A percentile compares a stretch with the other conserved stretches of the same genome.
phyloP scores from a whole-genome alignment of 306 rosid genomes.

The Glycine tomentella region DNA sequence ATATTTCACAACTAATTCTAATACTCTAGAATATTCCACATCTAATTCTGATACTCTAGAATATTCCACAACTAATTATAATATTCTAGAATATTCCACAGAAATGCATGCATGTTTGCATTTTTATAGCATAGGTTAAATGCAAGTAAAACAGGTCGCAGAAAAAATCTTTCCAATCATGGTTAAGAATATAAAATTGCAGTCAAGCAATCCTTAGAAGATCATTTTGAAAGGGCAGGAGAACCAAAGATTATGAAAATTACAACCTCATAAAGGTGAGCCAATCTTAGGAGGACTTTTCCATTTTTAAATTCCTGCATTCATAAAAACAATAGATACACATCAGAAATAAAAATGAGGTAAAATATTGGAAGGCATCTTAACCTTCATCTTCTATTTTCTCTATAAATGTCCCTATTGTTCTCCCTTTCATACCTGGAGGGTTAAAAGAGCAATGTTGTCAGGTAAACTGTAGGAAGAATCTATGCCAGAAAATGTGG shows the following conservation, averaged over 20 bases:
- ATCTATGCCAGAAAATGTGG: constrained; percentile 65
- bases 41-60: too few species aligned
- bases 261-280: constrained; percentile 83
- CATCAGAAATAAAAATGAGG: constrained; percentile 5
- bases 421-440: constrained; percentile 61
- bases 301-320: constrained; percentile 82
- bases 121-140: constrained; percentile 16
- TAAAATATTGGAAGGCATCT: constrained; percentile 30
- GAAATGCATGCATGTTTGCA: constrained; percentile 37
- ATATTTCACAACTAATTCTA: too few species aligned
- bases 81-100: too few species aligned
- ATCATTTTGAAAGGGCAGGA: constrained; percentile 25
- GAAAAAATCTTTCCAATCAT: not conserved
- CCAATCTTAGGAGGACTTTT: constrained; percentile 78
- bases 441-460: constrained; percentile 75
- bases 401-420: constrained; percentile 20
- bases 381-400: constrained; percentile 34
- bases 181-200: not conserved
- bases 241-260: constrained; percentile 38
- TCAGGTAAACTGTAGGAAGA: constrained; percentile 74
- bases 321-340: constrained; percentile 36
- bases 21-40: too few species aligned
- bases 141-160: constrained; percentile 13
- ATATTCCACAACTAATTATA: too few species aligned
- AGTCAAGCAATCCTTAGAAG: not conserved